Percentiles rank a stretch among this genome's conserved stretches.
These are phyloP conservation scores for Yamadazyma paraphyllophila DNA, from an alignment of 805 yeast species.

Conservation along the genomic window DNA sequence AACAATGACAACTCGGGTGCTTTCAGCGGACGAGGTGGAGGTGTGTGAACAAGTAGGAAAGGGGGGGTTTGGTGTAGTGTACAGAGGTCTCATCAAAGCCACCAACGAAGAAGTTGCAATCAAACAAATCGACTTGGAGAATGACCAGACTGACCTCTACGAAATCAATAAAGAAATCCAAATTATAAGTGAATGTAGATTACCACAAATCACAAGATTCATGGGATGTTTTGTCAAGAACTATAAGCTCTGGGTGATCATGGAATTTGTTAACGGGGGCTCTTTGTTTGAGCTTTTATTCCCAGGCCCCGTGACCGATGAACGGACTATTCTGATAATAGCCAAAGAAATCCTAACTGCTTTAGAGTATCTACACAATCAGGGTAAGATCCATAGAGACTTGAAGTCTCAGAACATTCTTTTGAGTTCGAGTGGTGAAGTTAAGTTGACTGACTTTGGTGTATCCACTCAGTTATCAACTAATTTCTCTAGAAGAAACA, in stretches of 20 bases:
- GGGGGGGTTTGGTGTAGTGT: constrained; percentile 80
- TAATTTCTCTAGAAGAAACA: constrained; percentile 42
- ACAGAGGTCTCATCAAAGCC: constrained; percentile 53
- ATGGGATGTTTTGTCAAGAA: constrained; percentile 71
- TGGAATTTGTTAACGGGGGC: constrained; percentile 83
- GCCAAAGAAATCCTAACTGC: constrained; percentile 58
- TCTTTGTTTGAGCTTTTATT: constrained; percentile 62
- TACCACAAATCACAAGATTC: constrained; percentile 61
- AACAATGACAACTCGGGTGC: constrained; percentile 16
- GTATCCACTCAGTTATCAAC: constrained; percentile 44
- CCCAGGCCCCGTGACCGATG: constrained; percentile 59
- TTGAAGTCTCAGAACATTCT: constrained; percentile 43
- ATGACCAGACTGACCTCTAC: constrained; percentile 57
- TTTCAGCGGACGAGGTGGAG: constrained; percentile 38
- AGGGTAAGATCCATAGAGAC: constrained; percentile 72
- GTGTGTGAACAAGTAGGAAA: constrained; percentile 60
- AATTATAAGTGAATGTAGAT: constrained; percentile 64
- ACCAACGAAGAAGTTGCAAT: constrained; percentile 50
- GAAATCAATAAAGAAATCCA: constrained; percentile 74
- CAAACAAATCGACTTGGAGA: constrained; percentile 70
- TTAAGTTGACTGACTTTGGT: constrained; percentile 46
- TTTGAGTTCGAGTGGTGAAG: constrained; percentile 34
- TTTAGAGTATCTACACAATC: constrained; percentile 61
- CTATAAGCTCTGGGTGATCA: constrained; percentile 71
- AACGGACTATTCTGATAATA: constrained; percentile 48